Base-by-base conservation (phyloP, 1,284 basidiomycete genomes). In the Blastosporella zonata region DNA sequence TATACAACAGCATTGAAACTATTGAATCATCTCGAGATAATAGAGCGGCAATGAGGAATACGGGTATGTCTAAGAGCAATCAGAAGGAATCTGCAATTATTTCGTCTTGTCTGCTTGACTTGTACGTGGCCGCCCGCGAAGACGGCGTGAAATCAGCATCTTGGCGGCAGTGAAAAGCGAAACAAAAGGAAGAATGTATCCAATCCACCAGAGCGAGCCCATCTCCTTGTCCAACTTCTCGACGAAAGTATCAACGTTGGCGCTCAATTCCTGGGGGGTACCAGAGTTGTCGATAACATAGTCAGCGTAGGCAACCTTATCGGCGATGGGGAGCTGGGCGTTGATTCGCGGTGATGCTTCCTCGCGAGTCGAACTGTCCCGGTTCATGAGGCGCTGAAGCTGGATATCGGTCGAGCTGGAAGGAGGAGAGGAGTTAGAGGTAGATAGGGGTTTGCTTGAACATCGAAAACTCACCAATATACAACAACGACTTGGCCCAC, bases 211-310 rank as follows among this genome's bases (percentile, higher is more conserved):
- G 43, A 75, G 62, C 74, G 82, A 84, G 29, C 87, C 79, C 3
- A 74, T 71, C 15, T 78, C 68, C 47, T 67, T 69, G 34, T 79
- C 69, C 54, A 95, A 64, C 61, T 74, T 61, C 40, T 67, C 57
- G 1, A 96, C 77, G 33, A 93, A 76, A 0, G 70, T 62, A 44
- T 82, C 78, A 9, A 97, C 82, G 57, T 94, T 88, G 0, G 64
- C 62, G 29, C 85, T 74, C 2, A 96, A 73, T 45, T 93, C 90
- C 28, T 75, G 64, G 3, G 75, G 69, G 0, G 84, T 75, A 1
- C 91, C 90, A 4, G 89, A 90, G 65, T 99, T 99, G 69, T 97
- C 93, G 28, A 99, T 68, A 36, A 97, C 83, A 33, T 84, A 65
- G 61, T 97, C 93, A 0, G 94, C 95, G 59, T 91, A 95, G 8